These are phyloP conservation scores for Candida succiphila DNA, from an alignment of 805 yeast genomes.

Conservation along the genomic window DNA sequence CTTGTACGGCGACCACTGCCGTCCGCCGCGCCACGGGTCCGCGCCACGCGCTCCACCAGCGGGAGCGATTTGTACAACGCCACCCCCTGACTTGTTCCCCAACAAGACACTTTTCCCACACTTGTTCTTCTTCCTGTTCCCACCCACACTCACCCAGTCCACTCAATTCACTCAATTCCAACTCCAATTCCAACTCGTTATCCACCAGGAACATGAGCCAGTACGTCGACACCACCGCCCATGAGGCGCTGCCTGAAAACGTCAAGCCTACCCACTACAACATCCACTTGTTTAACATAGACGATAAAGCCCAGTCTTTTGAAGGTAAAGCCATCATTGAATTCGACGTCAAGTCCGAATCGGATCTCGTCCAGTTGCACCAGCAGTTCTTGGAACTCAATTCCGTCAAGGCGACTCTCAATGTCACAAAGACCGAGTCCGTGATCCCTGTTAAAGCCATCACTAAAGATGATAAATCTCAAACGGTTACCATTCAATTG, in stretches of 20 bases:
- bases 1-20: no score
- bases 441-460: constrained; percentile 11
- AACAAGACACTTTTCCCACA: no score
- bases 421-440: constrained; percentile 13
- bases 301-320: constrained; percentile 36
- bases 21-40: no score
- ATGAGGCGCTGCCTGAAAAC: constrained; percentile 28
- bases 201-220: not conserved
- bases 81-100: no score
- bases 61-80: no score
- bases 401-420: constrained; percentile 6
- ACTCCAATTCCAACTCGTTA: no score
- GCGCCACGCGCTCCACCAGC: no score
- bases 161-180: no score
- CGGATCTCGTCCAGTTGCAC: constrained; percentile 40
- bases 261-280: constrained; percentile 76
- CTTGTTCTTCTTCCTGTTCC: no score
- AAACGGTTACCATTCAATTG: constrained; percentile 56
- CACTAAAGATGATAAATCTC: constrained; percentile 39
- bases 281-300: constrained; percentile 42
- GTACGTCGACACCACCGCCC: constrained; percentile 32
- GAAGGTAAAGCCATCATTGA: constrained; percentile 44
- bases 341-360: constrained; percentile 32
- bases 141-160: no score
- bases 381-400: constrained; percentile 26